Base-by-base conservation (phyloP, 805 yeast species). In the Candida vartiovaarae region DNA sequence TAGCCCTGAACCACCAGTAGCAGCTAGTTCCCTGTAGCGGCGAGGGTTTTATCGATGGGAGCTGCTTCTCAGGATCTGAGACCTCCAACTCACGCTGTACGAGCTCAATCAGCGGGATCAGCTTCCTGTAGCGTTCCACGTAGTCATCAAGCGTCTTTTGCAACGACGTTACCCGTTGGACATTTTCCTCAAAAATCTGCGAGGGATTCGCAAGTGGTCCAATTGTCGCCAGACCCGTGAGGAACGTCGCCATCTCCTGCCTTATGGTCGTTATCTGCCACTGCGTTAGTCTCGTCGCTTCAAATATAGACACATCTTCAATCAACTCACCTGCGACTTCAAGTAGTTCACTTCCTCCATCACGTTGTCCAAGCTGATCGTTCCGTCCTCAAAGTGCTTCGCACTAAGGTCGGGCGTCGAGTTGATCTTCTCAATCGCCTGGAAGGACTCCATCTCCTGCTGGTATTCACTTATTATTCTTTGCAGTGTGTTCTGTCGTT, bases 21-120 rank as follows among this genome's bases (percentile, higher is more conserved):
- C 35, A 10, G 35, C n/a, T 33, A 15, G 35, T n/a, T 28, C 8
- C 30, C 30, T 6, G 30, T 28, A 28, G 6, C 6, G 6, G 30
- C 6, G 30, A 2, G 30, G 35, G 84, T 74, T 64, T 75, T 77
- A 38, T 86, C 87, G 62, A 81, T 75, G 49, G 84, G 87, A 47
- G 93, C 87, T 10, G 87, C 87, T 34, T 68, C 68, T 45, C 76
- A 71, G 38, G 87, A 61, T 46, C 76, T 82, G 52, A 69, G 60
- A 49, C 78, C 70, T 70, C 74, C 48, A 72, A 50, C 34, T 68
- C 71, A 34, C 66, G 66, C 51, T 72, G 73, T 1, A 75, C 68
- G 34, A 74, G 55, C 46, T 70, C 71, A 30, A 74, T 60, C n/a
- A 74, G 59, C 3, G 79, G 78, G 1, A 67, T 56, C 8, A 74